Conservation (phyloP, 257 asterid species). For the Cruciata laevipes region DNA sequence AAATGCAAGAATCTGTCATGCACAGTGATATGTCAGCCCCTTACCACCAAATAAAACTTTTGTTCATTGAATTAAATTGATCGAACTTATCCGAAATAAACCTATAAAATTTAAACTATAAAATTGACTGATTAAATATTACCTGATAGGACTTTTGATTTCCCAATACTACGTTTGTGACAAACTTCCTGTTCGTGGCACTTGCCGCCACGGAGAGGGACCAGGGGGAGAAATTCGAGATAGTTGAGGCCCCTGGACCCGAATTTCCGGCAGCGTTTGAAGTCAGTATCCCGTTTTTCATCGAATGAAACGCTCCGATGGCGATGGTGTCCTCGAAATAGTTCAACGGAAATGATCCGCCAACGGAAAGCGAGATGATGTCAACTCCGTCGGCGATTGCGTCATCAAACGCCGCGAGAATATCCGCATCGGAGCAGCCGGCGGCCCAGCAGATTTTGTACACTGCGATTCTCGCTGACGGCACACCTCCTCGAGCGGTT, state of each 20-base stretch:
- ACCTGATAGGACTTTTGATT: slow-evolving; percentile 33
- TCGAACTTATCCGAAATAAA: too few relatives aligned
- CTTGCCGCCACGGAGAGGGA: slow-evolving; percentile 64
- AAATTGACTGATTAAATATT: too few relatives aligned
- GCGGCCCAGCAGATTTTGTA: slow-evolving; percentile 54
- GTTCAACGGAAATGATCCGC: slow-evolving; percentile 30
- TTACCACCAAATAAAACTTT: too few relatives aligned
- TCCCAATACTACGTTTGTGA: slow-evolving; percentile 48
- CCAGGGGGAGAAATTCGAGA: slow-evolving; percentile 51
- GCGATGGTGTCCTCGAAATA: slow-evolving; percentile 60
- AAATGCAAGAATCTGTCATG: too few relatives aligned
- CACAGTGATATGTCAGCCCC: too few relatives aligned
- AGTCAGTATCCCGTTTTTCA: slow-evolving; percentile 58
- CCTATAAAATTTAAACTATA: too few relatives aligned
- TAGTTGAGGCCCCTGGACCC: slow-evolving; percentile 41
- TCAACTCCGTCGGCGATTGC: slow-evolving; percentile 76
- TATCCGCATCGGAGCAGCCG: slow-evolving; percentile 48
- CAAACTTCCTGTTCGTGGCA: slow-evolving; percentile 50
- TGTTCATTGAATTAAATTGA: too few relatives aligned
- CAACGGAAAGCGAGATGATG: slow-evolving; percentile 52
- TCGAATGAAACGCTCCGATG: slow-evolving; percentile 69
- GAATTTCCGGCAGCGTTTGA: slow-evolving; percentile 57
- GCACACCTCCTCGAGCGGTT: slow-evolving; percentile 54
- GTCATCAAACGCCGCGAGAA: slow-evolving; percentile 65
- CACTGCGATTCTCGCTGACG: slow-evolving; percentile 47